These are phyloP conservation scores for Xylariomycetidae sp. DNA, from an alignment of 2,329 filamentous ascomycete genomes.

Conservation along the genomic window DNA sequence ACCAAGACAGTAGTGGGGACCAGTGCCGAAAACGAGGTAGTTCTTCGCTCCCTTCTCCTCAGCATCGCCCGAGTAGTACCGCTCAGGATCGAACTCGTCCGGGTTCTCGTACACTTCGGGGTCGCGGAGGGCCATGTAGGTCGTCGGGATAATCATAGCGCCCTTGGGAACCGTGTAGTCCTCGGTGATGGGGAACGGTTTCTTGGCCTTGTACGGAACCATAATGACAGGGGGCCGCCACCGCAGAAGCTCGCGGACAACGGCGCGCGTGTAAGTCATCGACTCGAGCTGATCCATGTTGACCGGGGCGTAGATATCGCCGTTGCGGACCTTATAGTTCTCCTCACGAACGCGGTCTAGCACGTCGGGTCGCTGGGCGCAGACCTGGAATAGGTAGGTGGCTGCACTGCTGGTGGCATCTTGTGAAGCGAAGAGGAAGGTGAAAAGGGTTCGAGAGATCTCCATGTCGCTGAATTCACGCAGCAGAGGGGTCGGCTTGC, in stretches of 20 bases:
- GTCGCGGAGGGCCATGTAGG: conserved; percentile 86
- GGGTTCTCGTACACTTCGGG: conserved; percentile 88
- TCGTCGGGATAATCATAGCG: conserved; percentile 89
- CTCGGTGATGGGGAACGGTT: conserved; percentile 83
- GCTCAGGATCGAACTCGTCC: conserved; percentile 81
- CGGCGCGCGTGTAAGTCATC: conserved; percentile 83
- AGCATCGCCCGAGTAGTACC: conserved; percentile 85
- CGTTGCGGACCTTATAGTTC: conserved; percentile 71
- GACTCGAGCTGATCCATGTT: conserved; percentile 83
- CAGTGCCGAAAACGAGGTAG: conserved; percentile 91
- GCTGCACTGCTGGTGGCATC: conserved; percentile 91
- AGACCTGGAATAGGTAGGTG: conserved; percentile 93
- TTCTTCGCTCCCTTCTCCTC: conserved; percentile 86
- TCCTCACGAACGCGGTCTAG: conserved; percentile 88
- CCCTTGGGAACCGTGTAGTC: conserved; percentile 89
- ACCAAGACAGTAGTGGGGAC: conserved; percentile 93
- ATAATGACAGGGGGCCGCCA: conserved; percentile 96
- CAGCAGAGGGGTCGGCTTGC: conserved; percentile 78
- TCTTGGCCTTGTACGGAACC: conserved; percentile 94
- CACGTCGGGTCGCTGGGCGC: conserved; percentile 89
- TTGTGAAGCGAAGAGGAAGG: conserved; percentile 94
- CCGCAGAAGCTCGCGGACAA: conserved; percentile 84
- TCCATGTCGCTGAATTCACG: conserved; percentile 87
- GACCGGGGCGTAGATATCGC: conserved; percentile 63
- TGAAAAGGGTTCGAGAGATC: conserved; percentile 89